Conservation (phyloP, 1,284 basidiomycete species). For the Leucoagaricus sp. region DNA sequence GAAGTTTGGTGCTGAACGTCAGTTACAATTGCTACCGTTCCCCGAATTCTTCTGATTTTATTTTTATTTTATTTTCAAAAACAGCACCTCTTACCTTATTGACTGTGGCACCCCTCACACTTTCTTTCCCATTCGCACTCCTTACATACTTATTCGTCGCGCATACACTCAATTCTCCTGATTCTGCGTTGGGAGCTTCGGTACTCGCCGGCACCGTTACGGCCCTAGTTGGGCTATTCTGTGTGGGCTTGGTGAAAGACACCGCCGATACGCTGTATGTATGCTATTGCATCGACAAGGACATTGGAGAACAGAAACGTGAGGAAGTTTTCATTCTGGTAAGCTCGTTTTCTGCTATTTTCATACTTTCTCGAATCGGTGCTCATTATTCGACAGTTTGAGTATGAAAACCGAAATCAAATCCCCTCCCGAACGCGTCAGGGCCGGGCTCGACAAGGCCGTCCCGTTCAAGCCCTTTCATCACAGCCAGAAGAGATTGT, state of each 20-base stretch:
- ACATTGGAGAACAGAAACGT: constrained; percentile 60
- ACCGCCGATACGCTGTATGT: constrained; percentile 87
- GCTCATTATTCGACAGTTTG: constrained; percentile 10
- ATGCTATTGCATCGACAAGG: constrained; percentile 88
- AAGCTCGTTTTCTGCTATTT: constrained; percentile 31
- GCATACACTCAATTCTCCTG: constrained; percentile 77
- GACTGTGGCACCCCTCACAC: constrained; percentile 77
- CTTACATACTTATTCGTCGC: constrained; percentile 87
- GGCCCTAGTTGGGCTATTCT: constrained; percentile 81
- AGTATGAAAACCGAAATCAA: constrained; percentile 16
- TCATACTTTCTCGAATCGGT: neutral
- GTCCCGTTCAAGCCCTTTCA: too few relatives aligned
- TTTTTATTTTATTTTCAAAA: constrained; percentile 3
- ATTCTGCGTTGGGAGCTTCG: constrained; percentile 77
- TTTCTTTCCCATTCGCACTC: constrained; percentile 80
- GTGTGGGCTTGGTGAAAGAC: constrained; percentile 80
- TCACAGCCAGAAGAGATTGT: constrained; percentile 7
- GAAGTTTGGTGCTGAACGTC: constrained; percentile 60
- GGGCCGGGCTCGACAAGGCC: constrained; percentile 1
- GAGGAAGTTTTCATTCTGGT: constrained; percentile 74
- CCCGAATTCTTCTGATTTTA: neutral
- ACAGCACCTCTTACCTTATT: constrained; percentile 71
- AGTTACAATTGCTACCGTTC: constrained; percentile 26
- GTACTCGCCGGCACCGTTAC: constrained; percentile 80
- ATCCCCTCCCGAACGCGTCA: neutral